These are phyloP conservation scores for Centaurea solstitialis DNA, from an alignment of 129 eudicot genomes.

Conservation along the genomic window DNA sequence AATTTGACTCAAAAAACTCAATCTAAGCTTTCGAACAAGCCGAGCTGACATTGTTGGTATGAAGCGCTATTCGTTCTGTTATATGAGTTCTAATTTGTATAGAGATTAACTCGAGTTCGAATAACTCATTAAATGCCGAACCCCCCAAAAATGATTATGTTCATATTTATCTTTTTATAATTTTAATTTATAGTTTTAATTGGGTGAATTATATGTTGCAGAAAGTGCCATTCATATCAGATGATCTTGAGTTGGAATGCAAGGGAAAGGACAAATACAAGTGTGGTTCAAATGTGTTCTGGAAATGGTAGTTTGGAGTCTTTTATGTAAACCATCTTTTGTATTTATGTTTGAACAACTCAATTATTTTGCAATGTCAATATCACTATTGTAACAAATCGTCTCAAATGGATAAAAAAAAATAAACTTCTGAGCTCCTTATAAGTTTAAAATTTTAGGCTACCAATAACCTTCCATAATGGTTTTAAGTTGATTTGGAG, in stretches of 20 bases:
- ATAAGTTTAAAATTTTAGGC: background rate
- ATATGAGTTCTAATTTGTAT: no score
- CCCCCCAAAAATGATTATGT: no score
- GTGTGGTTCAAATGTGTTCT: slow-evolving; percentile 98
- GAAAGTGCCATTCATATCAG: slow-evolving; percentile 94
- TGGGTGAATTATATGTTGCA: slow-evolving; percentile 40
- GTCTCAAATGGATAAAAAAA: background rate
- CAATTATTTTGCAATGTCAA: slow-evolving; percentile 26
- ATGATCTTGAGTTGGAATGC: slow-evolving; percentile 86
- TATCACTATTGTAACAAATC: background rate
- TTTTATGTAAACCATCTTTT: slow-evolving; percentile 27
- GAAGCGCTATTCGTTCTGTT: no score
- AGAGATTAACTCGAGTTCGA: no score
- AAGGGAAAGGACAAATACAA: slow-evolving; percentile 93
- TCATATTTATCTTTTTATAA: no score
- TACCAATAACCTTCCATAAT: background rate
- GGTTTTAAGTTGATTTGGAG: no score
- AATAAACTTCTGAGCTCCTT: background rate
- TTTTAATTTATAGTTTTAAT: background rate
- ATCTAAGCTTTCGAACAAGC: no score
- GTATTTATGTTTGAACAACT: slow-evolving; percentile 18
- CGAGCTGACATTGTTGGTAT: no score
- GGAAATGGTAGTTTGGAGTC: slow-evolving; percentile 55
- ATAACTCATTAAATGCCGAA: no score
- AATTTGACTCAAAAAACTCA: no score